Base-by-base conservation (phyloP, 2,329 filamentous ascomycete genomes). In the Pseudocercospora crystallina region DNA sequence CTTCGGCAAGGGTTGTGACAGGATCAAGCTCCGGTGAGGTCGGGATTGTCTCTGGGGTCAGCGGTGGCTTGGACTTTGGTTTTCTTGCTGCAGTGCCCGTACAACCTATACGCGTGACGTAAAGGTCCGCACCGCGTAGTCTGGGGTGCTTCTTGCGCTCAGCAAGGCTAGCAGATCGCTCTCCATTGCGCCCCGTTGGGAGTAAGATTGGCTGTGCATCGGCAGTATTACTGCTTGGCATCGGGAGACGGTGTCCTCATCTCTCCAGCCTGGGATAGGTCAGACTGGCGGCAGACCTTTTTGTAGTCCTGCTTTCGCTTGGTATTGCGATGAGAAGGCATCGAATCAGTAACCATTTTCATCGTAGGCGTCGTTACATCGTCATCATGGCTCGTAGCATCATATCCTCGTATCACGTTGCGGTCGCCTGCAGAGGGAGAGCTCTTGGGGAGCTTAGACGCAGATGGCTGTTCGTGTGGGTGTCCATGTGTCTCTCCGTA, bases 101-200 rank as follows among this genome's bases (percentile, higher is more conserved):
- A 57, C 61, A 61, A 32, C 73, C 73, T 0, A 79, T 66, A 33
- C 76, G 68, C 29, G 72, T 71, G 12, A 80, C 77, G 51, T 80
- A 80, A 1, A 80, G 59, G 58, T 80, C 77, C 3, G 77, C 76
- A 8, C 76, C 76, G 29, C 74, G 67, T 0, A 80, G 70, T 33
- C 73, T 71, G 5, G 71, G 69, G 54, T 76, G 65, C 60, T 76
- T 78, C 59, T 68, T 76, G 8, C 75, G 71, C 4, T 74, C 72
- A 15, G 58, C 59, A 11, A 71, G 46, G 44, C 48, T 61, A 44
- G 48, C 49, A 15, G 50, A 58, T 12, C 34, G 54, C 32, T 61
- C 58, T 43, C 47, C 55, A n/a, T 54, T 62, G 14, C 51, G 65
- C 33, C 65, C 63, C 38, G 63, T 62, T 9, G 65, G 64, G 10